phyloP scores from a whole-genome alignment of 2,329 filamentous ascomycete species.

The Pseudogymnoascus sp. region DNA sequence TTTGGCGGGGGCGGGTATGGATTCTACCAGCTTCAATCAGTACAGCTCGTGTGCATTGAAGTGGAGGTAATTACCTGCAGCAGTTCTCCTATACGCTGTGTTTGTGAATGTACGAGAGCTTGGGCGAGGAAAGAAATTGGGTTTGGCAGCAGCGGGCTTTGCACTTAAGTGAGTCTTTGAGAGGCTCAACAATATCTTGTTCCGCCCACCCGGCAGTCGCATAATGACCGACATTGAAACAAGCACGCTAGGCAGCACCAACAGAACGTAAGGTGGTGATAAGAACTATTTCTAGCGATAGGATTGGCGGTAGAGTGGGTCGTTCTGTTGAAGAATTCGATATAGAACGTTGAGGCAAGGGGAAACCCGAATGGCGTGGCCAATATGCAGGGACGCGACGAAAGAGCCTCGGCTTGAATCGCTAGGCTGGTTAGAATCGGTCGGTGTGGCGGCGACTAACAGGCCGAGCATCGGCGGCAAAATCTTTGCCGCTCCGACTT shows the following conservation, averaged over 20 bases:
- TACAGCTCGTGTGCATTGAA: neutral
- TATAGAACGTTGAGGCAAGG: conserved; percentile 3
- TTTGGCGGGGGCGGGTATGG: conserved; percentile 18
- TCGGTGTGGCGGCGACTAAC: conserved; percentile 6
- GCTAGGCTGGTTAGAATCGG: neutral
- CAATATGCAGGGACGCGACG: neutral
- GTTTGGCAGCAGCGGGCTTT: neutral
- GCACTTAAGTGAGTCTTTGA: neutral
- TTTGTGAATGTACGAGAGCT: conserved; percentile 3
- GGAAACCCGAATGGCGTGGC: neutral
- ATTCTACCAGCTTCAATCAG: conserved; percentile 4
- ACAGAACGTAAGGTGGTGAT: neutral
- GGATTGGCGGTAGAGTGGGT: neutral
- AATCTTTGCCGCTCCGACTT: neutral
- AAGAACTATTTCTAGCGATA: neutral
- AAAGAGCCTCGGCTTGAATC: conserved; percentile 7
- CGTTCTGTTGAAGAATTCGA: neutral
- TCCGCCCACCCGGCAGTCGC: conserved; percentile 2
- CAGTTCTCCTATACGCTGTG: neutral
- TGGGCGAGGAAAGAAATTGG: neutral
- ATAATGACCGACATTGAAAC: neutral
- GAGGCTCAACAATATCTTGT: neutral
- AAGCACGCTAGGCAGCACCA: neutral
- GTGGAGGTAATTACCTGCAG: neutral
- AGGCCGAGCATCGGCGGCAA: conserved; percentile 5